Evolutionary conservation across 73 alveolate genomes (phyloP), one percentile per base, ranked within the genome.

Genomic region (Uronychia setigera): DNA sequence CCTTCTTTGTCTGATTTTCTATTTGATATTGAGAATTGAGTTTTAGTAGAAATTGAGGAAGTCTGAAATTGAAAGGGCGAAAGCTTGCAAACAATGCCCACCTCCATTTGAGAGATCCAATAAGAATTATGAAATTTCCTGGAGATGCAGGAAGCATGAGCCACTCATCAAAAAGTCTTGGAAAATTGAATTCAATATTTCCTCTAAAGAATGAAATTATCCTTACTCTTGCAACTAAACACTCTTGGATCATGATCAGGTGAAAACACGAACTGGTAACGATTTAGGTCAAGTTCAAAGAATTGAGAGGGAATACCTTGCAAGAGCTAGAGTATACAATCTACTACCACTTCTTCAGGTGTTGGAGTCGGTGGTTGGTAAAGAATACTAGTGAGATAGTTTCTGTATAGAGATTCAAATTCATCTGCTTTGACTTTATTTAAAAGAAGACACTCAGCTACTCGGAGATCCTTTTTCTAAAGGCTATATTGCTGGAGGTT

Each of bases 101-200:
- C 82, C 67, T 32, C 29, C 59, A 78, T 81, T 35, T 29, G 60
- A 31, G n/a, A n/a, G 30, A 27, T 78, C 60, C 30, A 35, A 35
- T 1, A 60, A 32, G 5, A 5, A 81, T 60, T 67, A 1, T 1
- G 79, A 26, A 28, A 81, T 35, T 32, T 81, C 76, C 13, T 80
- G 29, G 0, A 81, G 58, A n/a, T 81, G 74, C 28, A 81, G 35
- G 76, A 60, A 81, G 35, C 9, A 81, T 1, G 88, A 35, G 46
- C 88, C 88, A 59, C 76, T 76, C 29, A 30, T 76, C 76, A 79
- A 14, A 79, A 29, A 79, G 26, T 30, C 85, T 79, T 79, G 77
- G 76, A 79, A 79, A 35, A 29, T 14, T 28, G 85, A 79, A 46
- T 46, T 46, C 67, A 46, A 19, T 46, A 46, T 19, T 19, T 46